These are phyloP conservation scores for Brasilioporus rufonigricans DNA, from an alignment of 768 basidiomycete genomes.

Conservation along the genomic window DNA sequence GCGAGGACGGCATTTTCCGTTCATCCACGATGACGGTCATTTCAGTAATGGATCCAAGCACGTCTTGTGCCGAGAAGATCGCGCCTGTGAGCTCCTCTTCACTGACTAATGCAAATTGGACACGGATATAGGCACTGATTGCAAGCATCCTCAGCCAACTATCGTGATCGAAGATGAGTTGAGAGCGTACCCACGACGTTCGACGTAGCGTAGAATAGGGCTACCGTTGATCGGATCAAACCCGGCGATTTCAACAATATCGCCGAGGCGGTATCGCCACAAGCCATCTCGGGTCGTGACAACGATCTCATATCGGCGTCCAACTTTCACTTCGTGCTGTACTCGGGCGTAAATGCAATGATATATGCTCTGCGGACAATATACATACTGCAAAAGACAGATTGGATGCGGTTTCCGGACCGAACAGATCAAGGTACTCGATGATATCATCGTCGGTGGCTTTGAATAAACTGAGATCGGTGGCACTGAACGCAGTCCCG, in stretches of 20 bases:
- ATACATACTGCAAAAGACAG: constrained; percentile 11
- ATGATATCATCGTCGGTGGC: constrained; percentile 15
- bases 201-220: constrained; percentile 20
- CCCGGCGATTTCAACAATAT: constrained; percentile 17
- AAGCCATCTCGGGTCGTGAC: constrained; percentile 20
- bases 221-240: constrained; percentile 19
- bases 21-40: constrained; percentile 20
- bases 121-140: constrained; percentile 5
- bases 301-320: constrained; percentile 18
- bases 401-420: constrained; percentile 13
- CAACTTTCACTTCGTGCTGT: constrained; percentile 17
- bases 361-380: neutral
- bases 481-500: constrained; percentile 7
- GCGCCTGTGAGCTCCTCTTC: constrained; percentile 15
- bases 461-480: constrained; percentile 16
- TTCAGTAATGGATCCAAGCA: constrained; percentile 11
- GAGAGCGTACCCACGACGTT: constrained; percentile 16
- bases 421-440: constrained; percentile 17
- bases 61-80: constrained; percentile 13
- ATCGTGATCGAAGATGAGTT: neutral
- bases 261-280: constrained; percentile 26
- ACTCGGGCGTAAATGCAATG: neutral
- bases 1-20: neutral
- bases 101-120: neutral
- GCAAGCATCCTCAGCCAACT: neutral